Evolutionary conservation across 345 rosid genomes (phyloP), one percentile per base, ranked within the genome.

Genomic region (Gossypium turneri): DNA sequence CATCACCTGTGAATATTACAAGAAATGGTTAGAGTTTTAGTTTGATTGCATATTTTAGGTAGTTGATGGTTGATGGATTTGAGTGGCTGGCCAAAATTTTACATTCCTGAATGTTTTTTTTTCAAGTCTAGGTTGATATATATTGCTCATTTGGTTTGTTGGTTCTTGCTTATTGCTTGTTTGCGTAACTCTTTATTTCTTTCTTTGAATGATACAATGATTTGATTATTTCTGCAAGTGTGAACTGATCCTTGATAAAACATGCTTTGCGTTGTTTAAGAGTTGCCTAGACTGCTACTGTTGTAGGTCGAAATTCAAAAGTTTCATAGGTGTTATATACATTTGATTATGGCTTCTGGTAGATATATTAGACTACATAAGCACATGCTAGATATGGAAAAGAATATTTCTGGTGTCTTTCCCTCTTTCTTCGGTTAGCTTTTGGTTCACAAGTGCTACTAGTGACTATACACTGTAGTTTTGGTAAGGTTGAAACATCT

Each of bases 21-120:
- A 72, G 55, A 90, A 89, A 74, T 93, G 96, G 94, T 80, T 95
- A 69, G 94, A 91, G 34, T 95, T 90, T 77, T 91, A 80, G 79
- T 19, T 77, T 12, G 17, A 50, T 52, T 44, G 51, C 15, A 1
- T 58, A 34, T 0, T 19, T 67, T 67, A 20, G n/a, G 9, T 15
- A 25, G 9, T 22, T 22, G 58, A 25, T 68, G 25, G 25, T 50
- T 59, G 43, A 12, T 69, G 44, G 38, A 69, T 29, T 50, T 27
- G 34, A 25, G 12, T 69, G 73, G 51, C 12, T 24, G 64, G 3
- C 59, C 15, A 15, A 50, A 27, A 50, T 12, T 50, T 9, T 69
- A 15, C 45, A 50, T 68, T 50, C 44, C 16, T 16, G 73, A 27
- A 41, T 65, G 59, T 51, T 27, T 51, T 51, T 51, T 27, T 51